Percentiles rank a stretch among this genome's conserved stretches.
These are phyloP conservation scores for Pyrus communis DNA, from an alignment of 306 rosid genomes.

Conservation along the genomic window DNA sequence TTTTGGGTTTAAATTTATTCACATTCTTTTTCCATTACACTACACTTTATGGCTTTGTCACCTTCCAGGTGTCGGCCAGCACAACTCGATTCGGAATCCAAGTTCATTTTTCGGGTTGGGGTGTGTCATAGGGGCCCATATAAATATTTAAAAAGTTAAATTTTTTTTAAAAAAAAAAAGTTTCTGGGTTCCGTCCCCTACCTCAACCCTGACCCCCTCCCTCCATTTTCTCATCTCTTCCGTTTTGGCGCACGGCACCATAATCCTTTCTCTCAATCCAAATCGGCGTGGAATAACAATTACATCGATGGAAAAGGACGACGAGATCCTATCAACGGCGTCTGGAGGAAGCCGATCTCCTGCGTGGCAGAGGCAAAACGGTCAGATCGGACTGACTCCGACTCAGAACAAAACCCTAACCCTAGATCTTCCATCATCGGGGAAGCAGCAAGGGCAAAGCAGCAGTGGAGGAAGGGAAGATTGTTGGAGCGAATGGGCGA, in stretches of 20 bases:
- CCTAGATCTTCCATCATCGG: conserved; percentile 47
- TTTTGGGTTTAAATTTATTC: too few relatives aligned
- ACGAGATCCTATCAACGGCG: conserved; percentile 50
- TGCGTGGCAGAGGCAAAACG: conserved; percentile 41
- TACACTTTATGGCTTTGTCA: too few relatives aligned
- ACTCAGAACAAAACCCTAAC: conserved; percentile 34
- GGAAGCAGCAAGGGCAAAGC: conserved; percentile 40
- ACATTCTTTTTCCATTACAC: too few relatives aligned
- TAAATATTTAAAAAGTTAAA: too few relatives aligned
- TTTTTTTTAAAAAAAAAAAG: too few relatives aligned
- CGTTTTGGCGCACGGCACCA: too few relatives aligned
- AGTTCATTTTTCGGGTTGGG: too few relatives aligned
- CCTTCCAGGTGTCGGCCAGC: too few relatives aligned
- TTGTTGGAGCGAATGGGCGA: conserved; percentile 91
- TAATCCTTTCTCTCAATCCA: background rate
- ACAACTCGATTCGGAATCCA: too few relatives aligned
- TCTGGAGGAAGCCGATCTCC: background rate
- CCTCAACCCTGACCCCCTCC: too few relatives aligned
- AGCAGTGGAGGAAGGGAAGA: conserved; percentile 77
- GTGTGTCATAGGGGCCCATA: too few relatives aligned
- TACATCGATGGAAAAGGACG: conserved; percentile 63
- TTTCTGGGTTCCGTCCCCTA: too few relatives aligned
- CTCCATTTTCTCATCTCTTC: background rate
- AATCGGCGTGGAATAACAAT: conserved; percentile 24
- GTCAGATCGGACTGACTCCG: conserved; percentile 34